Conservation (phyloP, 2,329 filamentous ascomycete genomes). For the Ophiosphaerella narmari region DNA sequence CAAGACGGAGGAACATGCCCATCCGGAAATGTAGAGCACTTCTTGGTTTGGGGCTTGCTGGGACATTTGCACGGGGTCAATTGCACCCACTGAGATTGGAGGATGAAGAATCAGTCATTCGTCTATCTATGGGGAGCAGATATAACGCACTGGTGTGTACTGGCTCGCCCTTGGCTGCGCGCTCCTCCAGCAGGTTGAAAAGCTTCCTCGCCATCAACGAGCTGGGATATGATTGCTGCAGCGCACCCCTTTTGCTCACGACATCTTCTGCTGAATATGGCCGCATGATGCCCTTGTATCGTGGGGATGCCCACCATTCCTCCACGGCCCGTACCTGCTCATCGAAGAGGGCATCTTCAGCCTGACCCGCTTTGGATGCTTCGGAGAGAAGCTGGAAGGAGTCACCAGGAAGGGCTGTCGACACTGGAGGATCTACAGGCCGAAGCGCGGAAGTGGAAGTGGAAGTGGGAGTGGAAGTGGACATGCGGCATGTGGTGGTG, state of each 20-base stretch:
- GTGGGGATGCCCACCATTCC: slow-evolving; percentile 85
- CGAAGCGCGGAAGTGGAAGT: slow-evolving; percentile 55
- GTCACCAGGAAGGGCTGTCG: slow-evolving; percentile 68
- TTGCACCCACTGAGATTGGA: slow-evolving; percentile 76
- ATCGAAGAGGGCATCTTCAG: slow-evolving; percentile 85
- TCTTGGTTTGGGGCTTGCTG: slow-evolving; percentile 97
- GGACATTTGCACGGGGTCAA: slow-evolving; percentile 99
- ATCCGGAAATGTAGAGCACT: slow-evolving; percentile 93
- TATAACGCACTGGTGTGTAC: slow-evolving; percentile 81
- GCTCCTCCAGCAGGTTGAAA: slow-evolving; percentile 83
- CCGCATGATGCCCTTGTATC: slow-evolving; percentile 86
- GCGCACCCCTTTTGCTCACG: slow-evolving; percentile 86
- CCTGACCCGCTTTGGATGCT: slow-evolving; percentile 72
- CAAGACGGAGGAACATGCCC: slow-evolving; percentile 93
- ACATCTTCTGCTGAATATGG: slow-evolving; percentile 91
- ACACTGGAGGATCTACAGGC: slow-evolving; percentile 65
- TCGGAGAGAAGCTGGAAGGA: slow-evolving; percentile 85
- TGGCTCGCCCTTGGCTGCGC: slow-evolving; percentile 77
- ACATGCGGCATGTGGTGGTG: slow-evolving; percentile 56
- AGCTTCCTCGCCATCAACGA: slow-evolving; percentile 94
- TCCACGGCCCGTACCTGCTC: slow-evolving; percentile 83
- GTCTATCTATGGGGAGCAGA: slow-evolving; percentile 24
- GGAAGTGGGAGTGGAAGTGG: slow-evolving; percentile 56
- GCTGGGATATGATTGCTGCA: slow-evolving; percentile 87
- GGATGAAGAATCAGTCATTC: slow-evolving; percentile 33